Conservation (phyloP, 495 filamentous ascomycete species). For the Bacidia rubella region DNA sequence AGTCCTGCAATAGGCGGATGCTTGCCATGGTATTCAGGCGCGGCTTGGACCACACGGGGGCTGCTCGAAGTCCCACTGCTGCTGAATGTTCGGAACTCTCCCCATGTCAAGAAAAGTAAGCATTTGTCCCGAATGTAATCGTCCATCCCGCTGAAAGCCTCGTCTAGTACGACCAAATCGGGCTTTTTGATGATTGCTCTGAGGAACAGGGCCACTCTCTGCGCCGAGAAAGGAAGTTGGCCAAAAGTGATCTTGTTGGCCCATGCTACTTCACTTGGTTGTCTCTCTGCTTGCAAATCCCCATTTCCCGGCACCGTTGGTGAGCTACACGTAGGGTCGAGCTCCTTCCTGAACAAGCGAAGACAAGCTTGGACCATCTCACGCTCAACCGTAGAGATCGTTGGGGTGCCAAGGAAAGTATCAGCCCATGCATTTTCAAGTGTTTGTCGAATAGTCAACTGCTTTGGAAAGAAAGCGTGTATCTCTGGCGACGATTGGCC, state of each 20-base stretch:
- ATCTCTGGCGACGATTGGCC: constrained; percentile 91
- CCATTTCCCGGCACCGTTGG: neutral
- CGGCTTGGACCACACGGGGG: no score
- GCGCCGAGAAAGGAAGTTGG: constrained; percentile 59
- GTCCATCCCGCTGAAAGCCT: constrained; percentile 85
- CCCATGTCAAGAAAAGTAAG: constrained; percentile 56
- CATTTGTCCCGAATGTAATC: constrained; percentile 72
- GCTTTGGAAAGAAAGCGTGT: constrained; percentile 78
- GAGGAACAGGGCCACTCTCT: constrained; percentile 74
- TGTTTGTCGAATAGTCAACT: constrained; percentile 57
- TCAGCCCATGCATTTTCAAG: constrained; percentile 82
- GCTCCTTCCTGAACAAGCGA: constrained; percentile 59
- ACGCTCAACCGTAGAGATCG: constrained; percentile 38
- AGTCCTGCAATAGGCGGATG: constrained; percentile 25
- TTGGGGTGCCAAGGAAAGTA: constrained; percentile 61
- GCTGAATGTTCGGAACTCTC: constrained; percentile 26
- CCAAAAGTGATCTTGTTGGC: constrained; percentile 59
- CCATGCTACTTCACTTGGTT: constrained; percentile 41
- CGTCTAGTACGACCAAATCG: constrained; percentile 83
- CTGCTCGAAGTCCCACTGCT: no score
- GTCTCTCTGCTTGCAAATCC: neutral
- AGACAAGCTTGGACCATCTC: constrained; percentile 50
- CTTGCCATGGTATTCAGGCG: constrained; percentile 17
- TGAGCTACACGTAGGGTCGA: constrained; percentile 36
- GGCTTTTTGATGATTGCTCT: constrained; percentile 70